These are phyloP conservation scores for Plectosphaerella sp. DNA, from an alignment of 2,329 filamentous ascomycete species.

Conservation along the genomic window DNA sequence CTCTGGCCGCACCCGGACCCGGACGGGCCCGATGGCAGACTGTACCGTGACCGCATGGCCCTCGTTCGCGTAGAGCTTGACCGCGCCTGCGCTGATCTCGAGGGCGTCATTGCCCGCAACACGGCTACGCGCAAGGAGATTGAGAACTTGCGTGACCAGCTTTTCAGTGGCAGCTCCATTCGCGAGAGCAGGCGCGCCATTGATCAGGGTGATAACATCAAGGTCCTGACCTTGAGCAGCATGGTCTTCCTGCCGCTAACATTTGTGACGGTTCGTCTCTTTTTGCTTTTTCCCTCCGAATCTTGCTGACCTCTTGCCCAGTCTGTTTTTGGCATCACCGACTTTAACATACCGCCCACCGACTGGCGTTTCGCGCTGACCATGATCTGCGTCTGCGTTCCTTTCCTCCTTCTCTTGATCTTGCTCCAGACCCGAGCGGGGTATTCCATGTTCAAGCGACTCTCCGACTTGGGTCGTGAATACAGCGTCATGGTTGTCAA, in stretches of 20 bases:
- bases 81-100: slow-evolving; percentile 44
- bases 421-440: slow-evolving; percentile 37
- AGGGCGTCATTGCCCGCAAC: slow-evolving; percentile 43
- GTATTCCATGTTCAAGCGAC: slow-evolving; percentile 7
- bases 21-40: slow-evolving; percentile 35
- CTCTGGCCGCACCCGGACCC: slow-evolving; percentile 51
- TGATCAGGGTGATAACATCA: slow-evolving; percentile 60
- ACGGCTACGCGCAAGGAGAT: slow-evolving; percentile 51
- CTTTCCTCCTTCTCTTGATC: slow-evolving; percentile 42
- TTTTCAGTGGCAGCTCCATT: slow-evolving; percentile 60
- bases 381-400: slow-evolving; percentile 60
- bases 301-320: slow-evolving; percentile 10
- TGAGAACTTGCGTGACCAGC: slow-evolving; percentile 52
- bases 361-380: slow-evolving; percentile 46
- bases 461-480: not conserved
- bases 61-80: slow-evolving; percentile 43
- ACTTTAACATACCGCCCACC: slow-evolving; percentile 32
- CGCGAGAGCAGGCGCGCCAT: slow-evolving; percentile 57
- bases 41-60: slow-evolving; percentile 45
- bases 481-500: not conserved
- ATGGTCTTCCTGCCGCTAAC: slow-evolving; percentile 59
- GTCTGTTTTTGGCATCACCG: slow-evolving; percentile 51
- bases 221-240: slow-evolving; percentile 54
- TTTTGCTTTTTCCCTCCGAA: not conserved
- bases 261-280: slow-evolving; percentile 46